Conservation (phyloP, 2,329 filamentous ascomycete genomes). For the Grosmannia penicillata region DNA sequence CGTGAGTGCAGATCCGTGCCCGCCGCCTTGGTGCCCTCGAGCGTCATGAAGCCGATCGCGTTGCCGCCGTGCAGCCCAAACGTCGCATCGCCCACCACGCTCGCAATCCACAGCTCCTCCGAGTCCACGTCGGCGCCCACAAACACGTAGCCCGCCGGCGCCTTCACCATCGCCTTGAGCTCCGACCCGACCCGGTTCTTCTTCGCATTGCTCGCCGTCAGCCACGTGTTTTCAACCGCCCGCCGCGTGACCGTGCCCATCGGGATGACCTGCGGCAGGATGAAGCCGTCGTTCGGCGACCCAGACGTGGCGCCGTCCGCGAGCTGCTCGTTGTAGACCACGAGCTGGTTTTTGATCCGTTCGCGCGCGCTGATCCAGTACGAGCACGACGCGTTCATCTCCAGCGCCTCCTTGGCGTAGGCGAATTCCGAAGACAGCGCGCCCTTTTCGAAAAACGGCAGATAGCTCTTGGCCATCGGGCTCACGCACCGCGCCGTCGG, state of each 20-base stretch:
- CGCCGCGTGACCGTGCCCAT: conserved; percentile 96
- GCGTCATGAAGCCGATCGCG: conserved; percentile 96
- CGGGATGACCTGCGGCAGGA: conserved; percentile 87
- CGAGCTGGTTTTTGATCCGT: conserved; percentile 87
- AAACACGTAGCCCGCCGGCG: conserved; percentile 80
- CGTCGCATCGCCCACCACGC: conserved; percentile 81
- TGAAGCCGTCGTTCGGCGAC: conserved; percentile 49
- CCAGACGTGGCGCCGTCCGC: background rate
- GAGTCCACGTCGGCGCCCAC: conserved; percentile 97
- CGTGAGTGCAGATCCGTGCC: conserved; percentile 91
- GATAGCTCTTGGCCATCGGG: conserved; percentile 82
- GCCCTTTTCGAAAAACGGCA: conserved; percentile 82
- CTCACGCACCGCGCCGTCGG: conserved; percentile 70
- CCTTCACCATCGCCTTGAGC: conserved; percentile 90
- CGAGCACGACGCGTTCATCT: conserved; percentile 98
- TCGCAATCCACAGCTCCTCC: conserved; percentile 96
- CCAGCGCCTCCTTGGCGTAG: conserved; percentile 85
- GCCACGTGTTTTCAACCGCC: conserved; percentile 95
- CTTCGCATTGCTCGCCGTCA: conserved; percentile 95
- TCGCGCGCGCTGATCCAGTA: conserved; percentile 98
- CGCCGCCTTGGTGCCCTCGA: conserved; percentile 87
- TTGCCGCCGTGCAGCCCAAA: conserved; percentile 94
- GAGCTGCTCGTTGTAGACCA: conserved; percentile 62
- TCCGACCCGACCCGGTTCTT: conserved; percentile 91
- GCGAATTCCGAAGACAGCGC: conserved; percentile 73